Evolutionary conservation across 257 asterid genomes (phyloP), one percentile per base, ranked within the genome.

Genomic region (Datura wrightii): DNA sequence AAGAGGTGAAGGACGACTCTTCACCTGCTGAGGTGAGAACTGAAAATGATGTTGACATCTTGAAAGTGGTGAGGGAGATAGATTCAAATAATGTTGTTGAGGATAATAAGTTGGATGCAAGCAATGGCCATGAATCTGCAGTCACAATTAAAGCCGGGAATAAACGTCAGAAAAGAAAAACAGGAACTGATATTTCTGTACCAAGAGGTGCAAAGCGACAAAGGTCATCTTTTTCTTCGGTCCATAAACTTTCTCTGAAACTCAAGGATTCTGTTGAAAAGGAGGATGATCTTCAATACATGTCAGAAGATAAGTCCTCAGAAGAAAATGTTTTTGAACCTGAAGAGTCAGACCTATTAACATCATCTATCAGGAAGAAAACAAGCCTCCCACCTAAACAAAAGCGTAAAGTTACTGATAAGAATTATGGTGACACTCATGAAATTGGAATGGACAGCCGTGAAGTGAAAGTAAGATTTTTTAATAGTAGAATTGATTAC

Each of bases 31-130:
- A 84, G 48, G 88, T 53, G 86, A 84, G 89, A 71, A 86, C 87
- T 36, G 94, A 88, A 83, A 90, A 84, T 79, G 91, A 90, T 72
- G 86, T 94, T 92, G 99, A 95, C 89, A 90, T 97, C 87, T 86
- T 97, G 93, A 92, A 88, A 88, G 85, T 97, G 97, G 97, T 93
- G 86, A 88, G 93, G 88, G 97, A 95, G 91, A 97, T 95, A 88
- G 94, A 95, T 87, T 88, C 92, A 79, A 92, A 92, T 88, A 88
- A 88, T 87, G 69, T 79, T 83, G 93, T 88, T 82, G 85, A 86
- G 79, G 69, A 90, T 88, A 88, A 89, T 87, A 93, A 92, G 93
- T 91, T 88, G 85, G 93, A 88, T 83, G 87, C 98, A 15, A 94
- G 92, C 90, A 97, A 93, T 80, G 94, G 98, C 44, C 91, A 89